A percentile compares a stretch with the other conserved stretches of the same genome.
Conservation (phyloP, 306 rosid species). For the Benincasa hispida region DNA sequence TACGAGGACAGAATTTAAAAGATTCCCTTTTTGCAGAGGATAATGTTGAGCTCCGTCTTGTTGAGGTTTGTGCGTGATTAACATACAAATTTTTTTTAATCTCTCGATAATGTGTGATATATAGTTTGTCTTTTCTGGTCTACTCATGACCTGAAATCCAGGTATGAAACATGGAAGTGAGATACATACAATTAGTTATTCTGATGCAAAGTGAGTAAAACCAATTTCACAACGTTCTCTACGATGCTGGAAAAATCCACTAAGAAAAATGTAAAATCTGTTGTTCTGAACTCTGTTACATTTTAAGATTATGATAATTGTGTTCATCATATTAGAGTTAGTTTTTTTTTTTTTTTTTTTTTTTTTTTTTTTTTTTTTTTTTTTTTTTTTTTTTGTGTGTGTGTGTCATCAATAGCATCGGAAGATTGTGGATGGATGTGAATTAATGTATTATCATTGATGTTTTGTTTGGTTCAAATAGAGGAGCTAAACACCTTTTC, state of each 20-base stretch:
- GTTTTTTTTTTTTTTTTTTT: background rate
- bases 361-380: too few relatives aligned
- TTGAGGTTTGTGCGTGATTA: constrained; percentile 45
- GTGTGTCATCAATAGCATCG: background rate
- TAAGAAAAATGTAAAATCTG: background rate
- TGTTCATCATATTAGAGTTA: background rate
- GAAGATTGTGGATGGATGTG: background rate
- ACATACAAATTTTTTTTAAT: background rate
- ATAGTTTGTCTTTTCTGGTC: background rate
- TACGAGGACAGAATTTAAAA: constrained; percentile 71
- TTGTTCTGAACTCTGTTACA: background rate
- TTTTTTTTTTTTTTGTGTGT: too few relatives aligned
- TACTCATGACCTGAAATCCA: background rate
- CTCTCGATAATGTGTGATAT: background rate
- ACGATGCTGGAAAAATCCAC: background rate
- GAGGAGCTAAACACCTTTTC: background rate
- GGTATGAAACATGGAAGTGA: background rate
- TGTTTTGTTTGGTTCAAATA: background rate
- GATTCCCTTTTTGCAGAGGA: constrained; percentile 83
- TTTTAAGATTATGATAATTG: background rate
- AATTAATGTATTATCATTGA: background rate
- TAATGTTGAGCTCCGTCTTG: constrained; percentile 75
- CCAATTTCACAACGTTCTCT: too few relatives aligned
- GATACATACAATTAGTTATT: background rate
- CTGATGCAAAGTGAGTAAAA: background rate